These are phyloP conservation scores for Fistulinella prunicolor DNA, from an alignment of 768 basidiomycete genomes.

Conservation along the genomic window DNA sequence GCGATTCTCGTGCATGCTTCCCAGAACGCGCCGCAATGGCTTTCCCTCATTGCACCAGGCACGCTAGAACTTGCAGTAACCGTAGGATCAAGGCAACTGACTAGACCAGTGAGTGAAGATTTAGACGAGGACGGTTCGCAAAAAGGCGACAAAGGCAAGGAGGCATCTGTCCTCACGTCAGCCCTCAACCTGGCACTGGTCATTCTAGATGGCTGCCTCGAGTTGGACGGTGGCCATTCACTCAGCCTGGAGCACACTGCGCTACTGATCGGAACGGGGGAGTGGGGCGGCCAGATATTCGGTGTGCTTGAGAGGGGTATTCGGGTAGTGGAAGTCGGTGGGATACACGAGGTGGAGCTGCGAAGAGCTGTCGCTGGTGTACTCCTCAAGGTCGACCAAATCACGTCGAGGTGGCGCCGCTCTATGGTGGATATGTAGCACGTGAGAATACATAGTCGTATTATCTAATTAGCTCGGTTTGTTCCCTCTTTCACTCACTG, in stretches of 20 bases:
- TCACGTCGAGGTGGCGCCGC: conserved; percentile 64
- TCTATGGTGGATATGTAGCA: conserved; percentile 49
- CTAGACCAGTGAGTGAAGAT: conserved; percentile 37
- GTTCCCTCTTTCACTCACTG: background rate
- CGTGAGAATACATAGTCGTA: conserved; percentile 19
- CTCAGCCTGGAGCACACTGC: conserved; percentile 74
- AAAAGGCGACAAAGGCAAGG: conserved; percentile 39
- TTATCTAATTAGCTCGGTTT: too few species aligned
- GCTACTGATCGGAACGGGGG: conserved; percentile 65
- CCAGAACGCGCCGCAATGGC: conserved; percentile 76
- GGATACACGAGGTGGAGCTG: conserved; percentile 58
- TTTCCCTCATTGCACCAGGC: conserved; percentile 77
- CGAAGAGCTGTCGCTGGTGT: conserved; percentile 76
- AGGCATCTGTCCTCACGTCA: conserved; percentile 70
- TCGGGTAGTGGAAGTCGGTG: conserved; percentile 60
- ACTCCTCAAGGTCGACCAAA: conserved; percentile 72
- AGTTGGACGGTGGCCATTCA: conserved; percentile 73
- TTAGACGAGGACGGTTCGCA: conserved; percentile 26
- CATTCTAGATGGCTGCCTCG: conserved; percentile 69
- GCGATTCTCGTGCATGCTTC: conserved; percentile 81
- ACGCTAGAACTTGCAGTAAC: conserved; percentile 81
- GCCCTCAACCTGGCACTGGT: conserved; percentile 78
- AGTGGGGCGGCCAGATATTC: conserved; percentile 80
- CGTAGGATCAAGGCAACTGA: conserved; percentile 65
- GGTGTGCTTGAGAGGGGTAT: conserved; percentile 60